Conservation (phyloP, 345 rosid genomes). For the Triadica sebifera region DNA sequence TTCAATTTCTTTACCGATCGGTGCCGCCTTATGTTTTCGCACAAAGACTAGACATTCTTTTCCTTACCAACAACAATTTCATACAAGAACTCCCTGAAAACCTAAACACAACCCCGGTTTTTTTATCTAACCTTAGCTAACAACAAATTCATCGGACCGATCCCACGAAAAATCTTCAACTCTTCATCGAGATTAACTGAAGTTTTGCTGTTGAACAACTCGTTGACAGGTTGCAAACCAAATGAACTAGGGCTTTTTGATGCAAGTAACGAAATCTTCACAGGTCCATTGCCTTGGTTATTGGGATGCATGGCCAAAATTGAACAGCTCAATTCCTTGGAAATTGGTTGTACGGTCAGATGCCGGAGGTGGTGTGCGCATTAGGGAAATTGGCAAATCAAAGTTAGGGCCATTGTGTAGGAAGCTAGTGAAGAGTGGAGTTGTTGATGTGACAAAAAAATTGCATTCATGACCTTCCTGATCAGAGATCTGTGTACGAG, state of each 20-base stretch:
- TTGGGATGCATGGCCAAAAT: conserved; percentile 39
- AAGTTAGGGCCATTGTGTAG: conserved; percentile 36
- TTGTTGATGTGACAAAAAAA: conserved; percentile 39
- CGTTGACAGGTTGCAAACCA: conserved; percentile 39
- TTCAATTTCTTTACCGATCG: conserved; percentile 38
- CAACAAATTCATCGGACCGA: conserved; percentile 42
- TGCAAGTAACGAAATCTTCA: conserved; percentile 36
- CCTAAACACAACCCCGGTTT: conserved; percentile 32
- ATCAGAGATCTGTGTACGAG: conserved; percentile 39
- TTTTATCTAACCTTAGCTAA: conserved; percentile 42
- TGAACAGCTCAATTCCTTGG: conserved; percentile 37
- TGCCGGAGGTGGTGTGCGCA: conserved; percentile 42
- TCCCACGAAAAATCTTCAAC: conserved; percentile 34
- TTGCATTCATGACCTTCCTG: conserved; percentile 35
- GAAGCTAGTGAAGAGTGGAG: conserved; percentile 27
- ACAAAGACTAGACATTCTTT: conserved; percentile 30
- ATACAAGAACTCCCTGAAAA: conserved; percentile 27
- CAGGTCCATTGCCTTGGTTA: conserved; percentile 45
- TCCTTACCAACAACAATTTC: conserved; percentile 49
- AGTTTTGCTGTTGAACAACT: conserved; percentile 38
- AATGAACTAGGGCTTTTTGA: conserved; percentile 50
- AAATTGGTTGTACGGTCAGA: conserved; percentile 37
- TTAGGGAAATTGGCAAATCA: conserved; percentile 23
- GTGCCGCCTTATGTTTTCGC: conserved; percentile 38
- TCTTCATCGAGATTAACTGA: conserved; percentile 31